A percentile compares a stretch with the other conserved stretches of the same genome.
These are phyloP conservation scores for Cryptosporidium andersoni DNA, from an alignment of 169 alveolate species.

Conservation along the genomic window DNA sequence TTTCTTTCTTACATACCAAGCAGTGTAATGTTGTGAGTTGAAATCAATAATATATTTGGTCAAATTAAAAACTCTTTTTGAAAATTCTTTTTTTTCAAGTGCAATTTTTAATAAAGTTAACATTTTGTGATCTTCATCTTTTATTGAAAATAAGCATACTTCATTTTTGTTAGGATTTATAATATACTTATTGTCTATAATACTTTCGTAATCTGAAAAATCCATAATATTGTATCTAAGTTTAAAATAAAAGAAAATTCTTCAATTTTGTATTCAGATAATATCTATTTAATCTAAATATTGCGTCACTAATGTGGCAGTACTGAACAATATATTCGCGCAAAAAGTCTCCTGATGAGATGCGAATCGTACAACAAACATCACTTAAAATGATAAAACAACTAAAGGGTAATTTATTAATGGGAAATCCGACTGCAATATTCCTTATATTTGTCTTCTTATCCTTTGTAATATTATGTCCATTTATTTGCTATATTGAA, in stretches of 20 bases:
- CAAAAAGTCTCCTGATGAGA: not conserved
- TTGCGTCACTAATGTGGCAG: too few relatives aligned
- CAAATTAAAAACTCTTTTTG: conserved; percentile 2
- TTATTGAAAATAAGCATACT: conserved; percentile 29
- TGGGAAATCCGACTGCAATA: conserved; percentile 70
- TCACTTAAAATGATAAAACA: not conserved
- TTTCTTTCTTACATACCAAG: conserved; percentile 56
- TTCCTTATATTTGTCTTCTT: conserved; percentile 19
- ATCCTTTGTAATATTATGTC: conserved; percentile 15
- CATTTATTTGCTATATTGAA: conserved; percentile 45
- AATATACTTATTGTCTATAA: not conserved
- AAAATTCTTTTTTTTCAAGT: conserved; percentile 12
- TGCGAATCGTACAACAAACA: not conserved
- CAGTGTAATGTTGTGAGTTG: conserved; percentile 60
- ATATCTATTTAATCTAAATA: not conserved
- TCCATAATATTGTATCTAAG: not conserved
- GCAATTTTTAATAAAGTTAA: conserved; percentile 14
- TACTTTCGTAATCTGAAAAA: not conserved
- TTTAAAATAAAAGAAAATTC: not conserved
- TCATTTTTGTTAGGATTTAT: conserved; percentile 1
- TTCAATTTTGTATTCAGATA: not conserved
- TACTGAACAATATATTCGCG: too few relatives aligned
- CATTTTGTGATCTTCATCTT: conserved; percentile 10
- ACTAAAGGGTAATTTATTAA: conserved; percentile 11
- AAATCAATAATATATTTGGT: conserved; percentile 41